Evolutionary conservation across 1,284 basidiomycete species (phyloP).

Genomic region (Rhodotorula glutinis): DNA sequence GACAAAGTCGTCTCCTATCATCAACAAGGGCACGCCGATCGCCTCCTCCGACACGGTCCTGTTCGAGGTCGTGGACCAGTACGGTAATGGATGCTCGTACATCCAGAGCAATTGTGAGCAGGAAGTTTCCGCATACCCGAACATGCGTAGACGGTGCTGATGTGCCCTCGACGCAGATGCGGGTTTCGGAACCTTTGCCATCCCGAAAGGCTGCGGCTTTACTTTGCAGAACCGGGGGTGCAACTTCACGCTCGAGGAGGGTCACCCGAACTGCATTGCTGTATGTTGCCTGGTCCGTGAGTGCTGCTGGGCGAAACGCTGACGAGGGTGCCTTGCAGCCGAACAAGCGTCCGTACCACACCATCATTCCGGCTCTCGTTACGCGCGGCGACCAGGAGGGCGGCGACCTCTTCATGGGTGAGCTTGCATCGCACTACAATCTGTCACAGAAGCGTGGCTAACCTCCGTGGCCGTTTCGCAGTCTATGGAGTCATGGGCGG

Average conservation of each 20-base stretch:
- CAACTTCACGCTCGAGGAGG: constrained; percentile 72
- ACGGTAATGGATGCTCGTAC: constrained; percentile 67
- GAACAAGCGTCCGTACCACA: constrained; percentile 39
- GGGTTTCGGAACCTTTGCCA: constrained; percentile 60
- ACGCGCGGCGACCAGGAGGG: constrained; percentile 58
- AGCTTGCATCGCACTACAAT: background rate
- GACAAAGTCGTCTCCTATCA: constrained; percentile 58
- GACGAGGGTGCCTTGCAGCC: constrained; percentile 1
- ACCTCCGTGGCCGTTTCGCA: background rate
- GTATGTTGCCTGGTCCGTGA: constrained; percentile 43
- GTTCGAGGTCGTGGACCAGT: constrained; percentile 59
- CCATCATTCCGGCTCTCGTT: constrained; percentile 73
- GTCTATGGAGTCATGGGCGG: constrained; percentile 51
- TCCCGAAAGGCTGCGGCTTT: constrained; percentile 90
- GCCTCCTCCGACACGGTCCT: constrained; percentile 86
- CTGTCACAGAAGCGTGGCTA: background rate
- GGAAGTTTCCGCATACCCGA: background rate
- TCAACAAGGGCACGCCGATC: constrained; percentile 74
- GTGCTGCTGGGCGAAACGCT: background rate
- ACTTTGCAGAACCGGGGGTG: constrained; percentile 91
- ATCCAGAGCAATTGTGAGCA: constrained; percentile 66
- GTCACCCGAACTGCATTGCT: constrained; percentile 75
- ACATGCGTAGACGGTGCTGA: background rate
- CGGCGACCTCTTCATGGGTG: constrained; percentile 69
- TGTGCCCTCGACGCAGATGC: constrained; percentile 34